A percentile compares a stretch with the other conserved stretches of the same genome.
Conservation (phyloP, 495 filamentous ascomycete genomes). For the Aspergillus panamensis region DNA sequence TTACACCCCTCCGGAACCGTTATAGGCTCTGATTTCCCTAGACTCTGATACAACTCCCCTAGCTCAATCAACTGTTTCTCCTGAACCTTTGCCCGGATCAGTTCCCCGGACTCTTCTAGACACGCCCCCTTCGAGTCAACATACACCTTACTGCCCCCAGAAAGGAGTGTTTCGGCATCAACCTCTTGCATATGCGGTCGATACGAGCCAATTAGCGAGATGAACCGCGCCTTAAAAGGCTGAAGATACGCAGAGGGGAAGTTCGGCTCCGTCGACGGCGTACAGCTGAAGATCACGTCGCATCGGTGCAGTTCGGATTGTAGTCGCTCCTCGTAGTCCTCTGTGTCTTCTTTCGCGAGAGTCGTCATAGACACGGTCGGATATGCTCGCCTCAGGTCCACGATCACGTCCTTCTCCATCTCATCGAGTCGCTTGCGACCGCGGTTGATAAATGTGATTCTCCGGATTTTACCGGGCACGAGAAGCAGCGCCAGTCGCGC, state of each 20-base stretch:
- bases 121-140: constrained; percentile 81
- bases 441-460: constrained; percentile 74
- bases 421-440: constrained; percentile 49
- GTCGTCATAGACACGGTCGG: constrained; percentile 23
- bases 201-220: constrained; percentile 82
- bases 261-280: constrained; percentile 57
- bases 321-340: constrained; percentile 29
- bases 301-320: constrained; percentile 27
- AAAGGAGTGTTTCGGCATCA: constrained; percentile 70
- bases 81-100: constrained; percentile 68
- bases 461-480: constrained; percentile 52
- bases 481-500: constrained; percentile 75
- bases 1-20: constrained; percentile 53
- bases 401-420: constrained; percentile 28
- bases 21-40: constrained; percentile 23
- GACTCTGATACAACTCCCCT: constrained; percentile 69
- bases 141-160: constrained; percentile 67
- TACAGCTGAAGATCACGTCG: constrained; percentile 82
- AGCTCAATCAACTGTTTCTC: constrained; percentile 75
- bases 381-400: constrained; percentile 26
- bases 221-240: constrained; percentile 59
- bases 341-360: constrained; percentile 32
- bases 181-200: constrained; percentile 83
- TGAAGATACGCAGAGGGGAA: constrained; percentile 55
- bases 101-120: constrained; percentile 81